Percentiles rank a stretch among this genome's conserved stretches.
Evolutionary conservation across 2,329 filamentous ascomycete species (phyloP).

Genomic region (Phyllosticta ampelicida): DNA sequence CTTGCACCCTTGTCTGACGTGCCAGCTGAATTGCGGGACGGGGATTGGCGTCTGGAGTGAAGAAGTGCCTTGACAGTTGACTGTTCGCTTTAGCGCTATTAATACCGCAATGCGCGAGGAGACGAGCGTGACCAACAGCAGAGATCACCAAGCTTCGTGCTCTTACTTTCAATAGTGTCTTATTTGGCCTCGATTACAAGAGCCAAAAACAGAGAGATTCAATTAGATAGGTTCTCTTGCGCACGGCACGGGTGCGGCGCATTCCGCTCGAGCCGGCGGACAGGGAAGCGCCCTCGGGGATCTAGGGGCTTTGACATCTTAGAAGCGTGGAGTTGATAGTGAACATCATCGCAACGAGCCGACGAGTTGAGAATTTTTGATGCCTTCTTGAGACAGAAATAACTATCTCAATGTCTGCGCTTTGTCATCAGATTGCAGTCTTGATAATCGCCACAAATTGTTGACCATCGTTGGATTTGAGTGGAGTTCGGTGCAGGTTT

Average conservation of each 20-base stretch:
- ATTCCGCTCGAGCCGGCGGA: not conserved
- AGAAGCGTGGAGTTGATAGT: not conserved
- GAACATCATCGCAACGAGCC: too few species aligned
- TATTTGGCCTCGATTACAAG: not conserved
- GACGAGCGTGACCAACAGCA: not conserved
- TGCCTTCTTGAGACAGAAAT: not conserved
- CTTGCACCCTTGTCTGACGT: not conserved
- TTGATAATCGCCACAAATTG: not conserved
- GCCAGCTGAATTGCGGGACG: not conserved
- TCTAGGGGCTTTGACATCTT: not conserved
- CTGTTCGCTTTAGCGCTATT: not conserved
- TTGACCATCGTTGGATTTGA: too few species aligned
- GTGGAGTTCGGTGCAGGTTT: too few species aligned
- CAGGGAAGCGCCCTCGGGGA: not conserved
- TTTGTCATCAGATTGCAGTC: not conserved
- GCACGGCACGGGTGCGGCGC: not conserved
- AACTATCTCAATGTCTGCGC: not conserved
- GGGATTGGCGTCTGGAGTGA: not conserved
- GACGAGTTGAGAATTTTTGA: too few species aligned
- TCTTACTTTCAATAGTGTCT: not conserved
- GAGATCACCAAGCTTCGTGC: not conserved
- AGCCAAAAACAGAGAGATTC: not conserved
- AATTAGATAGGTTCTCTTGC: not conserved
- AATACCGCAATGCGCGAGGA: not conserved
- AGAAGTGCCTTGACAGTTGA: not conserved